Evolutionary conservation across 148 eudicot genomes (phyloP).

Genomic region (Chenopodium suecicum): DNA sequence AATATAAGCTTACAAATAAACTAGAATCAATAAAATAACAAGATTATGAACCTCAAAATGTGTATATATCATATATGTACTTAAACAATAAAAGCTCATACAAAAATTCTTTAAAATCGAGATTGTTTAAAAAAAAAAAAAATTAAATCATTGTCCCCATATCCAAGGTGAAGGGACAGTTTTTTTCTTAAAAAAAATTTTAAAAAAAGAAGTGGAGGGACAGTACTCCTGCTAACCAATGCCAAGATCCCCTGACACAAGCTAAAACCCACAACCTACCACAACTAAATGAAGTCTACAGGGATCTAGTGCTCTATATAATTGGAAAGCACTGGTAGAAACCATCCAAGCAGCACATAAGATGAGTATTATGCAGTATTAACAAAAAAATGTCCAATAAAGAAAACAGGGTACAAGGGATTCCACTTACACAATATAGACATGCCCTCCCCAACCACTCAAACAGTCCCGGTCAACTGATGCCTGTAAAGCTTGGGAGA

Average conservation of each 20-base stretch:
- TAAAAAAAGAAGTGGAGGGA: too few relatives aligned
- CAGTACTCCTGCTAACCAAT: background rate
- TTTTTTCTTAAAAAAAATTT: too few relatives aligned
- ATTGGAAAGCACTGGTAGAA: background rate
- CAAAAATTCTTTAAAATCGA: too few relatives aligned
- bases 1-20: too few relatives aligned
- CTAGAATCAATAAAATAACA: too few relatives aligned
- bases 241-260: background rate
- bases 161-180: too few relatives aligned
- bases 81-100: too few relatives aligned
- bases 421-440: conserved; percentile 81
- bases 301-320: background rate
- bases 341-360: background rate
- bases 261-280: background rate
- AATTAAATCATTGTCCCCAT: too few relatives aligned
- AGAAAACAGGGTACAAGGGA: background rate
- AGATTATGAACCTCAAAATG: too few relatives aligned
- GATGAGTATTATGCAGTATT: background rate
- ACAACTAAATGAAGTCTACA: background rate
- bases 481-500: conserved; percentile 87
- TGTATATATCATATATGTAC: too few relatives aligned
- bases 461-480: conserved; percentile 93
- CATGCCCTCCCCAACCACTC: conserved; percentile 99
- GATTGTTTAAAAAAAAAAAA: too few relatives aligned
- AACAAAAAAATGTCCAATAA: background rate